A percentile compares a stretch with the other conserved stretches of the same genome.
Evolutionary conservation across 2,329 filamentous ascomycete genomes (phyloP).

Genomic region (Diplodia scrobiculata): DNA sequence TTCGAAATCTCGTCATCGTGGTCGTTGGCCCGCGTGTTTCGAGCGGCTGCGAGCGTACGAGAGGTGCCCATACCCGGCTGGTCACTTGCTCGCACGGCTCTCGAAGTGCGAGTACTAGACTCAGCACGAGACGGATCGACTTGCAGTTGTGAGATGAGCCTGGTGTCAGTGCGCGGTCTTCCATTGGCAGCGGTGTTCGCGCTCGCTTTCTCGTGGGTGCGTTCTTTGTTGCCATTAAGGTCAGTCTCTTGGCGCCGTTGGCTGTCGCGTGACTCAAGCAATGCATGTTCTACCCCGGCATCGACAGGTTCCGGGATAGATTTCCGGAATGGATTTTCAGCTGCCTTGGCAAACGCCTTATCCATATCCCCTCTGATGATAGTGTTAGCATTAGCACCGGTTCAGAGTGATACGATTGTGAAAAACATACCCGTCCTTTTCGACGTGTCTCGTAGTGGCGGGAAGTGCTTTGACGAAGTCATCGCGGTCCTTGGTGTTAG

Average conservation of each 20-base stretch:
- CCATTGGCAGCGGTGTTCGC: not conserved
- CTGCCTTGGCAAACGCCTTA: not conserved
- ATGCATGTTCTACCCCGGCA: not conserved
- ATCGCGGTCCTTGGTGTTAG: not conserved
- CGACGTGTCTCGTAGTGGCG: not conserved
- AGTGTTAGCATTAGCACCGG: not conserved
- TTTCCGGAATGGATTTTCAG: not conserved
- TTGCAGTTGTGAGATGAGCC: slow-evolving; percentile 8
- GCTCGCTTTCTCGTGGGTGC: not conserved
- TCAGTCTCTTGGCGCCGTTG: slow-evolving; percentile 15
- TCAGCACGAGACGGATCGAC: not conserved
- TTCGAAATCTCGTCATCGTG: not conserved
- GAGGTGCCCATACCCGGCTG: not conserved
- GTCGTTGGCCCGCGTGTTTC: not conserved
- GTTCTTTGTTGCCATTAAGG: slow-evolving; percentile 7
- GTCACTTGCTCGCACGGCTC: not conserved
- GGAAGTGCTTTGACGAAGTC: not conserved
- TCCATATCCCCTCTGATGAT: not conserved
- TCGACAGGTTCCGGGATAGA: not conserved
- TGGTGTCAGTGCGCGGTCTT: not conserved
- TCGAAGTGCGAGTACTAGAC: slow-evolving; percentile 6
- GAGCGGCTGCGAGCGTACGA: not conserved
- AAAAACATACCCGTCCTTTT: not conserved
- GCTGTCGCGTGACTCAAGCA: slow-evolving; percentile 13
- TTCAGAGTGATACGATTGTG: no score